Conservation (phyloP, 345 rosid species). For the Eucalyptus regnans region DNA sequence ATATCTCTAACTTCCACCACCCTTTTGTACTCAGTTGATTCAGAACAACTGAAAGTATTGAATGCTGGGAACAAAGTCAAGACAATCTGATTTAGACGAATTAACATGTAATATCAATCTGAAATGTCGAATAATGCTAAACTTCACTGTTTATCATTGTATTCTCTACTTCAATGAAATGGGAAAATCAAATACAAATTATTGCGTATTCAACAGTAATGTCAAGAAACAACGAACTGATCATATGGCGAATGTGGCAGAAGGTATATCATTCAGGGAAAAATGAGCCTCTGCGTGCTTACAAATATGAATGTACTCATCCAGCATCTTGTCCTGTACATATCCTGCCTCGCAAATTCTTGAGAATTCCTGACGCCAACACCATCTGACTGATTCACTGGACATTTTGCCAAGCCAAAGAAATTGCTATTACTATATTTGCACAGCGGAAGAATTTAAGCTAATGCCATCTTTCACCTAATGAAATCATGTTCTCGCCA, state of each 20-base stretch:
- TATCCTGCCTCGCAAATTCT: slow-evolving; percentile 35
- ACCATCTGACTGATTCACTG: slow-evolving; percentile 26
- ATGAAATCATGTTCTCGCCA: background rate
- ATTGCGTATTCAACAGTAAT: background rate
- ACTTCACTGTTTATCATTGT: background rate
- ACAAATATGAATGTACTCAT: slow-evolving; percentile 39
- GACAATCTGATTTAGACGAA: background rate
- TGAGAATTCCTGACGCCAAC: slow-evolving; percentile 33
- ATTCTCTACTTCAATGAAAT: background rate
- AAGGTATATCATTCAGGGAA: background rate
- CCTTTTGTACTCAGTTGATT: background rate
- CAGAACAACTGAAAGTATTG: background rate
- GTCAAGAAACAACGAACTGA: background rate
- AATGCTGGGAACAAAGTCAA: background rate
- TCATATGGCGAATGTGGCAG: background rate
- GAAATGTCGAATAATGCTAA: background rate
- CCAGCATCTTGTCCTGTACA: slow-evolving; percentile 13
- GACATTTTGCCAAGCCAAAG: slow-evolving; percentile 37
- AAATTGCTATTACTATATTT: slow-evolving; percentile 10
- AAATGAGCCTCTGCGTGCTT: slow-evolving; percentile 20
- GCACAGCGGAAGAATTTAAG: slow-evolving; percentile 36
- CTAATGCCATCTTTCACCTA: background rate
- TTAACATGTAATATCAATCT: background rate
- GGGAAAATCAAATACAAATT: background rate
- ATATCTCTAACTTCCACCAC: background rate